Evolutionary conservation across 345 rosid species (phyloP), one percentile per base, ranked within the genome.

Genomic region (Eucalyptus lansdowneana): DNA sequence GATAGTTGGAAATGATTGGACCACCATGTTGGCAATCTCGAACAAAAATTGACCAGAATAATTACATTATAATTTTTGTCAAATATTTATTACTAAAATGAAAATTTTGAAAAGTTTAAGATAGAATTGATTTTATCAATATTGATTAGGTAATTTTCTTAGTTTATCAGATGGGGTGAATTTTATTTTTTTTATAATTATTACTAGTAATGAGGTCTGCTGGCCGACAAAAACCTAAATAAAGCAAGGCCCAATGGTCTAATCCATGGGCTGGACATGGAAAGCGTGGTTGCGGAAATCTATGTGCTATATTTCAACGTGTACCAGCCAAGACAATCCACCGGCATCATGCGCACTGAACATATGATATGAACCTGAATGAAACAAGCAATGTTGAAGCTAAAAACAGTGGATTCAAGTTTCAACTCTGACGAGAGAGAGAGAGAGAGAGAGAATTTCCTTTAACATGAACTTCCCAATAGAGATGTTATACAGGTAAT

Each of bases 21-120:
- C 6, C 15, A 7, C 2, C 8, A 4, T 2, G 0, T 21, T 1
- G 3, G 6, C 1, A 5, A 21, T 40, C 21, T 76, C 1, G 2
- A 3, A 0, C 2, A 1, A 76, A 76, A 40, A 40, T 21, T 76
- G 3, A 11, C 3, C 0, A 0, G 3, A 40, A 37, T 6, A 24
- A 21, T 24, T 37, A 9, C 4, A 37, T 19, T 19, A 4, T 1
- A 72, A 19, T 37, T 8, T 72, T 11, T 22, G 7, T 14, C 13
- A 69, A 69, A 69, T 6, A 0, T 76, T 76, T 21, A 69, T 7
- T 7, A 76, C 7, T 37, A 76, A 76, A 37, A 19, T 40, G 16
- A 11, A 7, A 21, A 76, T 0, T 6, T 37, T 19, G 5, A 40
- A 76, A 76, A 3, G 0, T 37, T 37, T 76, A 76, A 0, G 12